These are phyloP conservation scores for Articulospora tetracladia DNA, from an alignment of 495 filamentous ascomycete species.

Conservation along the genomic window DNA sequence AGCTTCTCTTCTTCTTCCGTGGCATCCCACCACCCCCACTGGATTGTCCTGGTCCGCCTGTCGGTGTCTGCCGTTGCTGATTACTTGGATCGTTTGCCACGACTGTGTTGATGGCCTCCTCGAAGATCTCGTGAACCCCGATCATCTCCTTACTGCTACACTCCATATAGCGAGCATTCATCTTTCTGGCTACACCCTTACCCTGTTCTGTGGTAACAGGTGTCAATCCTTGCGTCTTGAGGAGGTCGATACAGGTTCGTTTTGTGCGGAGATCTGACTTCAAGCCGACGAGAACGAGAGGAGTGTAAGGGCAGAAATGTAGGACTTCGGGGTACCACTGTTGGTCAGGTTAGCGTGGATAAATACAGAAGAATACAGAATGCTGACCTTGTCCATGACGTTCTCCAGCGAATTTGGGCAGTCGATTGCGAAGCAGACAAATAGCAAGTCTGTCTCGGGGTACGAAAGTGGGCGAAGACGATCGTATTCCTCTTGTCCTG, in stretches of 20 bases:
- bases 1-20: conserved; percentile 69
- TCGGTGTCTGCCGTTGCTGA: conserved; percentile 29
- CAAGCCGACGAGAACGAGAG: conserved; percentile 89
- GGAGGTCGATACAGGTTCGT: conserved; percentile 92
- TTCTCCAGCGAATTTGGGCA: conserved; percentile 98
- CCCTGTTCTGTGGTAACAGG: conserved; percentile 92
- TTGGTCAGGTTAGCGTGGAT: conserved; percentile 3
- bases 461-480: conserved; percentile 92
- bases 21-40: conserved; percentile 25
- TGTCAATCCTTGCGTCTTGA: conserved; percentile 95
- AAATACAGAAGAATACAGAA: not conserved
- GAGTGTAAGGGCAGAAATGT: conserved; percentile 97
- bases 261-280: conserved; percentile 96
- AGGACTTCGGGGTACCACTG: conserved; percentile 99
- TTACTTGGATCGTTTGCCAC: conserved; percentile 62
- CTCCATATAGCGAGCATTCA: conserved; percentile 94
- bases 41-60: conserved; percentile 15
- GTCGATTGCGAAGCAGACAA: conserved; percentile 99
- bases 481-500: conserved; percentile 98
- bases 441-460: conserved; percentile 94
- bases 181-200: conserved; percentile 76
- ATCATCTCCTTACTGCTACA: conserved; percentile 97
- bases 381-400: conserved; percentile 91
- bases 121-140: conserved; percentile 94
- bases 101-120: conserved; percentile 80